A percentile compares a stretch with the other conserved stretches of the same genome.
phyloP scores from a whole-genome alignment of 2,329 filamentous ascomycete species.

The Pezicula rhizophila region DNA sequence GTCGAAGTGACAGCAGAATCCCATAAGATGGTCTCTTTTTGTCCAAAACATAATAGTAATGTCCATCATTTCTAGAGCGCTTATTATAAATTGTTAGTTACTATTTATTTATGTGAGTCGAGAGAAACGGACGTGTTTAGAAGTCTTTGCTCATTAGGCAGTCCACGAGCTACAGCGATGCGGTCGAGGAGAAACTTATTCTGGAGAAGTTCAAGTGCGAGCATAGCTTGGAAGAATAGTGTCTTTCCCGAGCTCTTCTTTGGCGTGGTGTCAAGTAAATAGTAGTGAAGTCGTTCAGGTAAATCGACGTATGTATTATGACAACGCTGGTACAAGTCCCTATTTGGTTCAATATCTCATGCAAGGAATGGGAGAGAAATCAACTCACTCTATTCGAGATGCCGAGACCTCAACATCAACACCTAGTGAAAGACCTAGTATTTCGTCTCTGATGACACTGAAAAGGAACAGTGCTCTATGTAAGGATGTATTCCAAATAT shows the following conservation, averaged over 20 bases:
- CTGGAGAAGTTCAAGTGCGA: conserved; percentile 20
- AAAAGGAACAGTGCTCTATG: conserved; percentile 15
- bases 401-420: conserved; percentile 18
- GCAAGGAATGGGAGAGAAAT: neutral
- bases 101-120: neutral
- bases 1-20: conserved; percentile 18
- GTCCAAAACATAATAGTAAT: conserved; percentile 22
- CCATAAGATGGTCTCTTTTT: conserved; percentile 19
- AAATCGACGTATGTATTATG: conserved; percentile 12
- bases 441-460: conserved; percentile 21
- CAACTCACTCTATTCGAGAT: conserved; percentile 15
- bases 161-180: conserved; percentile 17
- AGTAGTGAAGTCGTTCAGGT: conserved; percentile 19
- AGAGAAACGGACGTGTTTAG: conserved; percentile 11
- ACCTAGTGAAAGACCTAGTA: conserved; percentile 22
- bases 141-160: conserved; percentile 16
- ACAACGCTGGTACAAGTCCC: conserved; percentile 16
- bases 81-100: neutral
- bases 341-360: conserved; percentile 6
- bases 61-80: conserved; percentile 23
- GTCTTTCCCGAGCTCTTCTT: conserved; percentile 12
- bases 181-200: conserved; percentile 23
- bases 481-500: conserved; percentile 11
- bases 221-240: conserved; percentile 15
- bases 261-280: conserved; percentile 9